Evolutionary conservation across 202 grass and related monocot species (phyloP), one percentile per base, ranked within the genome.

Genomic region (Hordeum pubiflorum): DNA sequence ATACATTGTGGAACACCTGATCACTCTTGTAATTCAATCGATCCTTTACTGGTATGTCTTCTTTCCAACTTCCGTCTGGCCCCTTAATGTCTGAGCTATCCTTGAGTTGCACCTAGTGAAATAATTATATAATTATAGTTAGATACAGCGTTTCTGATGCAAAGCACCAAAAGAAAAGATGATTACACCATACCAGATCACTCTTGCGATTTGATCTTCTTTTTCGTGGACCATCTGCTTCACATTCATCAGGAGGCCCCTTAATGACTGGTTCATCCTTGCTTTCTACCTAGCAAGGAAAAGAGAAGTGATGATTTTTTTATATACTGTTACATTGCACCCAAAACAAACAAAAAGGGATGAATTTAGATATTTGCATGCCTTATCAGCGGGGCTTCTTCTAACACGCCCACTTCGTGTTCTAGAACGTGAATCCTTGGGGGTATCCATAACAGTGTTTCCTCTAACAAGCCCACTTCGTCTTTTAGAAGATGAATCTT

Each of bases 261-360:
- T 82, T 82, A 66, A 78, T 82, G 13, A 60, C 58, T 67, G 73
- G 58, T 60, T 52, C 58, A 33, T 73, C 79, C 41, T 79, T 78
- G 74, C 40, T 63, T 87, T 61, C 72, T 66, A 48, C 70, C 89
- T 91, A 85, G 34, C 46, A 73, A 78, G 66, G 12, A 54, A 74
- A 74, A 63, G 24, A 43, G 18, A 18, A 17, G 29, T 46, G 67
- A 14, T 70, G 7, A 79, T 31, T 32, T 74, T 7, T 37, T 34
- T 50, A 88, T 22, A 62, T 12, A 44, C 10, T 50, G 1, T 43
- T 60, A 14, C 14, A 33, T 48, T 75, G 48, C 17, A 73, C n/a
- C 41, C 13, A 57, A 74, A 50, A 69, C 8, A 75, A 79, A 89
- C 33, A 26, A 22, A 86, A 74, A 18, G n/a, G 10, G 11, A 23